Evolutionary conservation across 495 filamentous ascomycete species (phyloP).

Genomic region (Aspergillus mulundensis): DNA sequence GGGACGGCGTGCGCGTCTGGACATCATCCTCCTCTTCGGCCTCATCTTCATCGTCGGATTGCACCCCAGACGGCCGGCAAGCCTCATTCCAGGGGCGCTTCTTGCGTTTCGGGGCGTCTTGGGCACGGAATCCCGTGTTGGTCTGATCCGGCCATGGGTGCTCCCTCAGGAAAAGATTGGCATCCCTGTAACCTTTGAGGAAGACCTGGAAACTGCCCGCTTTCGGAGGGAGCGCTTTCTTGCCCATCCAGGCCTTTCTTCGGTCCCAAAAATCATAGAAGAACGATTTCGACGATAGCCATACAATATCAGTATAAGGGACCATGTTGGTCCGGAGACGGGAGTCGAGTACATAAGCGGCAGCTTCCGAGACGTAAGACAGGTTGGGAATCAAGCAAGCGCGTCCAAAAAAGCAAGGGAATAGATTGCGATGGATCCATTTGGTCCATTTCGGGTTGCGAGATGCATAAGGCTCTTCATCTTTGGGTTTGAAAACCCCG

Average conservation of each 20-base stretch:
- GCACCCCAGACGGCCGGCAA: slow-evolving; percentile 69
- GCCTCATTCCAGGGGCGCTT: slow-evolving; percentile 77
- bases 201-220: slow-evolving; percentile 97
- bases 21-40: slow-evolving; percentile 57
- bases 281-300: slow-evolving; percentile 93
- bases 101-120: slow-evolving; percentile 66
- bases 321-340: slow-evolving; percentile 88
- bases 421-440: slow-evolving; percentile 90
- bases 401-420: slow-evolving; percentile 94
- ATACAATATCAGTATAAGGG: slow-evolving; percentile 92
- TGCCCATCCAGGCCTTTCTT: slow-evolving; percentile 78
- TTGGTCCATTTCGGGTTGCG: slow-evolving; percentile 95
- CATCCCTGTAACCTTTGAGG: slow-evolving; percentile 92
- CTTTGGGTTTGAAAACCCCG: slow-evolving; percentile 98
- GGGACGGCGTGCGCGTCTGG: slow-evolving; percentile 37
- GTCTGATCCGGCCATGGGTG: slow-evolving; percentile 97
- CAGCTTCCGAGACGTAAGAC: slow-evolving; percentile 98
- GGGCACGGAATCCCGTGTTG: slow-evolving; percentile 68
- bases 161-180: slow-evolving; percentile 89
- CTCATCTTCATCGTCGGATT: slow-evolving; percentile 70
- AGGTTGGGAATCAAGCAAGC: slow-evolving; percentile 97
- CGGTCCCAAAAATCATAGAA: slow-evolving; percentile 98
- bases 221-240: slow-evolving; percentile 85
- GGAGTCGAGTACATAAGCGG: slow-evolving; percentile 89
- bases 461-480: slow-evolving; percentile 94